Base-by-base conservation (phyloP, 345 rosid species). In the Ceriops zippeliana region DNA sequence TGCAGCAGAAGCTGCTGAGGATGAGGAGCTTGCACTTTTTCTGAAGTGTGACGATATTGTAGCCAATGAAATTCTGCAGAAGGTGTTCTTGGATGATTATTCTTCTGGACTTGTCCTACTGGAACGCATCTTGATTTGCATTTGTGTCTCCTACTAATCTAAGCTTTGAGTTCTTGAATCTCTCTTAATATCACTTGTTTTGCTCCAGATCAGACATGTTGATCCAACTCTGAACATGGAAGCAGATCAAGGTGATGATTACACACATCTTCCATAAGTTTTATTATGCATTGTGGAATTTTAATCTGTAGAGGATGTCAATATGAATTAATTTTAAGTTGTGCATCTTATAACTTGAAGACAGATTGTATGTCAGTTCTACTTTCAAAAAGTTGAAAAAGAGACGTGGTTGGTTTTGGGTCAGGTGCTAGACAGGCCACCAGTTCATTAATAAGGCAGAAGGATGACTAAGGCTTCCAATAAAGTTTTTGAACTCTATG, bases 1-100 rank as follows among this genome's bases (percentile, higher is more conserved):
- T 22, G 91, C 87, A 71, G 99, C 99, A 26, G 99, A 91, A 75
- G 98, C 98, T 69, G 99, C 97, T 63, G 99, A 95, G 83, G 99
- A 95, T 68, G 96, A 91, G 81, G 96, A 88, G 69, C 96, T 95
- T 75, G 96, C 96, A 49, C 81, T 91, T 72, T 91, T 95, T 66
- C 83, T 95, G 64, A 95, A 82, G 85, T 90, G 85, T 73, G 97
- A 95, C 82, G 90, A 87, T 68, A 87, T 91, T 67, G 84, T 95
- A 86, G 93, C 93, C 35, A 78, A 52, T 68, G 97, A 95, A 83
- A 80, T 86, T 75, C 87, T 86, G 30, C 83, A 67, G 64, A 91
- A 95, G 97, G 99, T 91, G 71, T 56, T 73, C 37, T 51, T 72
- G 46, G 56, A 10, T 58, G 11, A 32, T 72, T 53, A 27, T 61